Conservation (phyloP, 108 stramenopile genomes). For the Skeletonema marinoi region DNA sequence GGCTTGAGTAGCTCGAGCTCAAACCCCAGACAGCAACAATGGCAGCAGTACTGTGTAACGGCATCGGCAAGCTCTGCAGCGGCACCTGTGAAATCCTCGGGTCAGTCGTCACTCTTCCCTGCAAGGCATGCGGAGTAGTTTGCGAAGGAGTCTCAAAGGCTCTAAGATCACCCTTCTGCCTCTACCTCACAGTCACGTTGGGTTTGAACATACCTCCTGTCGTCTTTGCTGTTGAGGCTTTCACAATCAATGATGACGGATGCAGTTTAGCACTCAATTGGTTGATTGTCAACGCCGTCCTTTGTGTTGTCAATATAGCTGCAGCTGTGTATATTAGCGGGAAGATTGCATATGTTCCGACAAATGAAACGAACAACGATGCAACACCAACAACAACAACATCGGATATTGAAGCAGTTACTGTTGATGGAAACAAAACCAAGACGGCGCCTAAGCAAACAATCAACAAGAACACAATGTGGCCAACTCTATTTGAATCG, state of each 20-base stretch:
- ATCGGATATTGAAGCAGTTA: neutral
- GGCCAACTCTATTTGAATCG: neutral
- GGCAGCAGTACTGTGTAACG: conserved; percentile 61
- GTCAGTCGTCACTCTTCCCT: conserved; percentile 50
- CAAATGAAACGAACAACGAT: neutral
- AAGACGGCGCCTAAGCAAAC: neutral
- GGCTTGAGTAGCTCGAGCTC: too few relatives aligned
- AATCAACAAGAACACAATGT: neutral
- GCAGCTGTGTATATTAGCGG: conserved; percentile 61
- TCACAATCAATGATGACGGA: conserved; percentile 10
- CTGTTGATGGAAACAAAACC: neutral
- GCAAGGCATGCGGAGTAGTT: conserved; percentile 52
- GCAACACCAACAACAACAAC: neutral
- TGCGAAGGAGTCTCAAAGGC: conserved; percentile 28
- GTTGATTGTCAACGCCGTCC: conserved; percentile 53
- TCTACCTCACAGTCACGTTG: conserved; percentile 62
- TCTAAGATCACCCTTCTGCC: conserved; percentile 57
- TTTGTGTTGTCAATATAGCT: conserved; percentile 56
- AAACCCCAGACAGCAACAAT: conserved; percentile 17
- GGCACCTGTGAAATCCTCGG: conserved; percentile 46
- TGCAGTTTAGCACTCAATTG: conserved; percentile 28
- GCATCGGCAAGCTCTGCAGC: conserved; percentile 40
- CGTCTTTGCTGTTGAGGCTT: conserved; percentile 12
- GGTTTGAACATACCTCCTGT: conserved; percentile 59
- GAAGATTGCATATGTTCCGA: conserved; percentile 32